Evolutionary conservation across 116 monocot genomes (phyloP).

Genomic region (Trichopus zeylanicus): DNA sequence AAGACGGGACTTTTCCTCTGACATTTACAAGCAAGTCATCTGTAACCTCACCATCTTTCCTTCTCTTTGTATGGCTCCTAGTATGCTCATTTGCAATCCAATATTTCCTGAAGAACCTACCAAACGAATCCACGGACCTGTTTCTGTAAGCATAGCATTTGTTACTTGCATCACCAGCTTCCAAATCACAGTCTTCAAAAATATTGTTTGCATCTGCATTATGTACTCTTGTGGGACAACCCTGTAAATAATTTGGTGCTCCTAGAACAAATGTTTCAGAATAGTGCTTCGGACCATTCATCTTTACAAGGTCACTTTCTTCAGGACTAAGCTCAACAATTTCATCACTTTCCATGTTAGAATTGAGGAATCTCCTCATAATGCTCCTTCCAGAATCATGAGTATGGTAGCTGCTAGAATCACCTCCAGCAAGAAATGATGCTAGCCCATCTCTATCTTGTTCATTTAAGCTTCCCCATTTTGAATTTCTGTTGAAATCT

Average conservation of each 20-base stretch:
- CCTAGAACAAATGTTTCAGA: neutral
- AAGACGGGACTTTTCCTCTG: slow-evolving; percentile 8
- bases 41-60: slow-evolving; percentile 55
- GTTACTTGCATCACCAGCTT: slow-evolving; percentile 20
- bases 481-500: slow-evolving; percentile 12
- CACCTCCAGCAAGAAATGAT: slow-evolving; percentile 50
- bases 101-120: slow-evolving; percentile 29
- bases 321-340: slow-evolving; percentile 47
- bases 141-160: slow-evolving; percentile 19
- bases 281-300: slow-evolving; percentile 16
- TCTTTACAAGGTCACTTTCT: slow-evolving; percentile 8
- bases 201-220: neutral
- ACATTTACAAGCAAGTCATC: slow-evolving; percentile 13
- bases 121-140: slow-evolving; percentile 16
- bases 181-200: slow-evolving; percentile 21
- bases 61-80: slow-evolving; percentile 48
- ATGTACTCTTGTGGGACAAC: neutral
- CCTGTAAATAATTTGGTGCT: neutral
- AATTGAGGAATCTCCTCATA: slow-evolving; percentile 28
- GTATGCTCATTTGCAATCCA: slow-evolving; percentile 23
- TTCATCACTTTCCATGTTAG: slow-evolving; percentile 26
- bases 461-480: slow-evolving; percentile 26
- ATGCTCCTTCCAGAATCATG: slow-evolving; percentile 24
- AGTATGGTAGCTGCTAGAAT: slow-evolving; percentile 11
- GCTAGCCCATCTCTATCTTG: slow-evolving; percentile 47